Conservation (phyloP, 352 stramenopile species). For the Pythium dissotocum region DNA sequence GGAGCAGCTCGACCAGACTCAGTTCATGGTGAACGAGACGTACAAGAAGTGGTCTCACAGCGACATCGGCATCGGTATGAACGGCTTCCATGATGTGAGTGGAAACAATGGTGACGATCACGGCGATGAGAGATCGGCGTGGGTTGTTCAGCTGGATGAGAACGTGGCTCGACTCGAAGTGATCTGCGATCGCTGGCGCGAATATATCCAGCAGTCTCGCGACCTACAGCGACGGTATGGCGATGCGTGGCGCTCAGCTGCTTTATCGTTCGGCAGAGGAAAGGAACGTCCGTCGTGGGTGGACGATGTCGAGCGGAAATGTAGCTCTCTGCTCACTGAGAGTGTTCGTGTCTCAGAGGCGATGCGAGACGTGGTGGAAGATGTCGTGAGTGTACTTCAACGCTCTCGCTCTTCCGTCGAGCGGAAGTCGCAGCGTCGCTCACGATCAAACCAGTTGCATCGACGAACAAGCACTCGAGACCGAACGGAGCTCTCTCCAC, state of each 20-base stretch:
- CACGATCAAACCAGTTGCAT: constrained; percentile 22
- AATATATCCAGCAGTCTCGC: constrained; percentile 54
- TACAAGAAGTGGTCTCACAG: constrained; percentile 75
- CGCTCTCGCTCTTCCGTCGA: constrained; percentile 43
- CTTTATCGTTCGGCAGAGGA: constrained; percentile 35
- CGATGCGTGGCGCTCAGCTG: constrained; percentile 41
- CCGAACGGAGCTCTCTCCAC: constrained; percentile 6
- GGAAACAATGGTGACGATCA: constrained; percentile 7
- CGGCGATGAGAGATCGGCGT: background rate
- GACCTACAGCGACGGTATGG: constrained; percentile 54
- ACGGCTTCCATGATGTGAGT: constrained; percentile 15
- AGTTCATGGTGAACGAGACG: constrained; percentile 75
- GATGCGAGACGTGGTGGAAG: constrained; percentile 54
- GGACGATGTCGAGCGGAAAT: constrained; percentile 60
- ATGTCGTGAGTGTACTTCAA: constrained; percentile 45
- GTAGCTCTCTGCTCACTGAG: constrained; percentile 48
- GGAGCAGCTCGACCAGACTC: constrained; percentile 73
- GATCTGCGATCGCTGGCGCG: constrained; percentile 52
- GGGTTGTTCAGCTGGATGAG: constrained; percentile 53
- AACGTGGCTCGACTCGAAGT: constrained; percentile 56
- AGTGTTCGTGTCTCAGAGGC: constrained; percentile 55
- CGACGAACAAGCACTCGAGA: constrained; percentile 25
- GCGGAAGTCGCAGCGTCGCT: constrained; percentile 33
- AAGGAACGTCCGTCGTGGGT: constrained; percentile 48
- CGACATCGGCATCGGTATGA: constrained; percentile 42